phyloP scores from a whole-genome alignment of 805 yeast species.

The Yamadazyma ubonensis region DNA sequence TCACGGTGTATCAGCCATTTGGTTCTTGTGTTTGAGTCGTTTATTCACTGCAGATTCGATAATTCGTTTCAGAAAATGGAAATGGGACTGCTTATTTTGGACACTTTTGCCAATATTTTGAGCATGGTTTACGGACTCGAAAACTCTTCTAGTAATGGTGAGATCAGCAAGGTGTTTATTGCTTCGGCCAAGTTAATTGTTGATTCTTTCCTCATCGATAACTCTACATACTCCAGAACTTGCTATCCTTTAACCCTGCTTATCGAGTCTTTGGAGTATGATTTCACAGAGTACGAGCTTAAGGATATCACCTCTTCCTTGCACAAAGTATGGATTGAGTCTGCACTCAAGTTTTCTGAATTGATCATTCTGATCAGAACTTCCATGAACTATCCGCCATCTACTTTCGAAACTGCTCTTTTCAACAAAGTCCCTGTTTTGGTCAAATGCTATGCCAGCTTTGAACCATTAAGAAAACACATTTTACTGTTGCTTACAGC shows the following conservation, averaged over 20 bases:
- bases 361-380: conserved; percentile 59
- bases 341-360: conserved; percentile 55
- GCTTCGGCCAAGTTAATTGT: conserved; percentile 51
- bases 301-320: conserved; percentile 47
- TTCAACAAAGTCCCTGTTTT: conserved; percentile 57
- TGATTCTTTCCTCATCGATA: conserved; percentile 53
- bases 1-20: conserved; percentile 54
- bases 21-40: conserved; percentile 72
- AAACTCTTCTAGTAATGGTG: conserved; percentile 25
- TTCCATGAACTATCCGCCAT: conserved; percentile 47
- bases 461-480: conserved; percentile 45
- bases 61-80: conserved; percentile 56
- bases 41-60: conserved; percentile 65
- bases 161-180: conserved; percentile 48
- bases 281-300: conserved; percentile 35
- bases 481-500: conserved; percentile 57
- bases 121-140: conserved; percentile 48
- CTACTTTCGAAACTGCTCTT: conserved; percentile 62
- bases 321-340: conserved; percentile 48
- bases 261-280: conserved; percentile 46
- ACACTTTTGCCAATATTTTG: conserved; percentile 55
- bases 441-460: conserved; percentile 56
- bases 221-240: conserved; percentile 51
- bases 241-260: conserved; percentile 52
- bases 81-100: conserved; percentile 55